Base-by-base conservation (phyloP, 208 protist species). In the Leishmania turanica region DNA sequence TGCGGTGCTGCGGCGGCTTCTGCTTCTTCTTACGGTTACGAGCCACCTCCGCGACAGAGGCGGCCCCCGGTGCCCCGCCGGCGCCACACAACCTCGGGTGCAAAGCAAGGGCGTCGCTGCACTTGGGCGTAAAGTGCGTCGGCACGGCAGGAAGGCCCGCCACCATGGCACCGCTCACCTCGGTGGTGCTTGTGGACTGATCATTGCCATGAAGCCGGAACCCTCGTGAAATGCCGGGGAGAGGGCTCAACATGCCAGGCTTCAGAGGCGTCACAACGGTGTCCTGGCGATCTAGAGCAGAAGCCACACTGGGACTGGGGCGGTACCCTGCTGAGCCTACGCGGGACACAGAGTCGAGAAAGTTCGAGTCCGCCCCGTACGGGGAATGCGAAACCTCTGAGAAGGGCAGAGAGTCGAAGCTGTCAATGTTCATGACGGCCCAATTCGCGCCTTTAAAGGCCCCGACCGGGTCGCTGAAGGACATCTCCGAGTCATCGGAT, bases 311-410 rank as follows among this genome's bases (percentile, higher is more conserved):
- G 42, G 53, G 62, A 37, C n/a, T 64, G 5, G 51, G 72, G 47
- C 75, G 65, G 42, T 75, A 24, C 19, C 58, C 60, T 5, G 74
- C 27, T 6, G 58, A 65, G 58, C 81, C 70, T 27, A 40, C 68
- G n/a, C 31, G 69, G 34, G 80, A 84, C 19, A 72, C 60, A 8
- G 82, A 86, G 76, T 83, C 75, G 9, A 89, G 78, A 65, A 77
- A 89, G 66, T 54, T 74, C 6, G 88, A 89, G 5, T 86, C 83
- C 58, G 37, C 82, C 3, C 75, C 85, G 71, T 89, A 89, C 11
- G 86, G 77, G 0, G 77, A 21, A n/a, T 91, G 88, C 2, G 86
- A 89, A 62, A 83, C 66, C 69, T 91, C 88, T 2, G 88, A 91
- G 78, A 91, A 89, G 31, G 80, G 83, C 19, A 91, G 53, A 0